Conservation (phyloP, 2,329 filamentous ascomycete species). For the Fusarium vanettenii region DNA sequence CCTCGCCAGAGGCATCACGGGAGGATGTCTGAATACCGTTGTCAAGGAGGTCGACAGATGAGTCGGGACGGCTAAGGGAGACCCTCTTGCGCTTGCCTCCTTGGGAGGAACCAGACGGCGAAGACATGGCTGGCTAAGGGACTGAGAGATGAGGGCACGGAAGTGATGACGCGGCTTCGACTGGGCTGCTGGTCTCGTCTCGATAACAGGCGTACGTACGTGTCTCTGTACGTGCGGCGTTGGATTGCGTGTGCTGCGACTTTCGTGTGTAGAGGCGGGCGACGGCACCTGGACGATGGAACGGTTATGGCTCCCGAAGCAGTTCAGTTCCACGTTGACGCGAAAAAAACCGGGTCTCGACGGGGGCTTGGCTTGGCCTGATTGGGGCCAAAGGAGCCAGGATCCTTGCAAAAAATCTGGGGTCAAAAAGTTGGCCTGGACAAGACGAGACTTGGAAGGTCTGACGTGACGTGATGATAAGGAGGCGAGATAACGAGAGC, state of each 20-base stretch:
- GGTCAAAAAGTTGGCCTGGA: slow-evolving; percentile 29
- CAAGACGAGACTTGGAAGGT: slow-evolving; percentile 3
- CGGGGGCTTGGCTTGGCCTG: slow-evolving; percentile 19
- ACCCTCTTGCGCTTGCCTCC: slow-evolving; percentile 85
- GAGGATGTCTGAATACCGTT: slow-evolving; percentile 76
- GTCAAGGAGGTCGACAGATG: slow-evolving; percentile 58
- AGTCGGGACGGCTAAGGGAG: slow-evolving; percentile 58
- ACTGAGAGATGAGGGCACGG: neutral
- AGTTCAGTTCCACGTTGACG: slow-evolving; percentile 35
- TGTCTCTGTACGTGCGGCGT: neutral
- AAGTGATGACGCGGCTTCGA: slow-evolving; percentile 32
- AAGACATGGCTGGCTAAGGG: slow-evolving; percentile 30
- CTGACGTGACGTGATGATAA: slow-evolving; percentile 12
- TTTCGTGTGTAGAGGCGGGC: slow-evolving; percentile 14
- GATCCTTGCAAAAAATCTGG: slow-evolving; percentile 36
- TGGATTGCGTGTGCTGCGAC: neutral
- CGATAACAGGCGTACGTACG: slow-evolving; percentile 3
- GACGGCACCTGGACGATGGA: slow-evolving; percentile 24
- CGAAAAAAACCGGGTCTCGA: slow-evolving; percentile 34
- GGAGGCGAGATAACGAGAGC: slow-evolving; percentile 23
- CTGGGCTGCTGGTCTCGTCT: slow-evolving; percentile 28
- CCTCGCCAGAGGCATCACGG: slow-evolving; percentile 85
- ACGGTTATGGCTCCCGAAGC: slow-evolving; percentile 36
- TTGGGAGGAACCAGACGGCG: slow-evolving; percentile 62
- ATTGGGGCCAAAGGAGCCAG: slow-evolving; percentile 17